These are phyloP conservation scores for Ichthyophthirius multifiliis DNA, from an alignment of 169 alveolate species.

Conservation along the genomic window DNA sequence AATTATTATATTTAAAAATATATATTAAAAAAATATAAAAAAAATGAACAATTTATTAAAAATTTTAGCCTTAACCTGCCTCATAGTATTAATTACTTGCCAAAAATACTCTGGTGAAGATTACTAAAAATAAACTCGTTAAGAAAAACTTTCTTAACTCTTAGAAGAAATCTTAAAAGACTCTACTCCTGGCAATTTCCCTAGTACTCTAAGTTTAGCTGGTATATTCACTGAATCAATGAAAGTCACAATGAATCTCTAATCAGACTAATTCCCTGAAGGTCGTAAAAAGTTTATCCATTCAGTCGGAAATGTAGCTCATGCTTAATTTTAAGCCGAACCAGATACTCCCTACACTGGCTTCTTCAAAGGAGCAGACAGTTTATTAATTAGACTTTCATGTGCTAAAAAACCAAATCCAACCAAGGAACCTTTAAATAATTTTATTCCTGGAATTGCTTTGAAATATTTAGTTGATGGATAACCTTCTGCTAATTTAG, in stretches of 20 bases:
- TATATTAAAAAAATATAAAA: too few relatives aligned
- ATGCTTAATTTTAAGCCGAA: slow-evolving; percentile 25
- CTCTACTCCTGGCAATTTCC: background rate
- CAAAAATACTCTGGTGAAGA: too few relatives aligned
- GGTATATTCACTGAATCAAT: slow-evolving; percentile 26
- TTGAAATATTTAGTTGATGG: slow-evolving; percentile 30
- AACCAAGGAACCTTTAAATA: slow-evolving; percentile 6
- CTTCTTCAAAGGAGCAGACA: slow-evolving; percentile 34
- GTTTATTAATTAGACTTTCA: slow-evolving; percentile 31
- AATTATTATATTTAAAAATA: too few relatives aligned
- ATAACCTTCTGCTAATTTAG: slow-evolving; percentile 24
- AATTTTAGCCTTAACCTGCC: too few relatives aligned
- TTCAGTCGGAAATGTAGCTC: slow-evolving; percentile 28
- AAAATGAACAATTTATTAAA: too few relatives aligned
- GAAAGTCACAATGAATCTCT: slow-evolving; percentile 1
- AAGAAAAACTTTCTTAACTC: too few relatives aligned
- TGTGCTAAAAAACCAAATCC: background rate
- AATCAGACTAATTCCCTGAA: background rate
- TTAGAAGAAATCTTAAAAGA: too few relatives aligned
- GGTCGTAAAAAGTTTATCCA: slow-evolving; percentile 32
- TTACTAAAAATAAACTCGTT: too few relatives aligned
- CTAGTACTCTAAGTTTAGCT: background rate
- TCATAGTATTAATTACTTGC: too few relatives aligned
- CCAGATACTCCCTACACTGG: slow-evolving; percentile 36
- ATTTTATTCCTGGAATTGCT: slow-evolving; percentile 42